Base-by-base conservation (phyloP, 139 green algal genomes). In the Tetraselmis striata region DNA sequence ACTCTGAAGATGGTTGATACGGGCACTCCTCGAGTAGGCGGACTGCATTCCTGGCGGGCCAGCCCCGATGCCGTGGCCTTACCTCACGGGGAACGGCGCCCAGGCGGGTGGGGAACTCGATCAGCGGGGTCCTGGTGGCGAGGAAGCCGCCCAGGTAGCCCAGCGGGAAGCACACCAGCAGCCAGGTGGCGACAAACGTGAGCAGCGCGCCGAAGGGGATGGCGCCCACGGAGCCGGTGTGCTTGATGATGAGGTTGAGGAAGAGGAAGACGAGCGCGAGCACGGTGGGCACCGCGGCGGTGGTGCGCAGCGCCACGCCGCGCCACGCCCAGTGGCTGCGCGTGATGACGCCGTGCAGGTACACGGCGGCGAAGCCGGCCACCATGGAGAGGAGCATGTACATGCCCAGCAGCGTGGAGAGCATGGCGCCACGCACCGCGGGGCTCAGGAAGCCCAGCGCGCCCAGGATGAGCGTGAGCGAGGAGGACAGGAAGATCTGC, bases 391-490 rank as follows among this genome's bases (percentile, higher is more conserved):
- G 88, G 76, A 97, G 88, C 82, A 98, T 88, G 88, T 95, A 98
- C 79, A 94, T 86, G 28, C 96, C 85, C 80, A 97, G 85, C 45
- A 91, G 83, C 2, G 91, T 92, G n/a, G 95, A 97, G 74, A 98
- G 89, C 80, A 98, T 90, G 0, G 94, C 92, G 27, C 95, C 95
- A 31, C 95, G 91, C 0, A 91, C 90, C 2, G 96, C 94, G 22
- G 96, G 96, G 24, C 94, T 98, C 78, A 99, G 89, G 84, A 98
- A 98, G 78, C 96, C 96, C 31, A 98, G 88, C 0, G 95, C 89
- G 28, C 96, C 95, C 78, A 98, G 96, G 77, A 96, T 81, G 31
- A 99, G 87, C 24, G 94, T 98, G 31, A 96, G 89, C 30, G 87
- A 81, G 27, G 83, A 83, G 29, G 95, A 93, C 59, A 84, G 76